Conservation (phyloP, 2,329 filamentous ascomycete species). For the Neofusicoccum kwambonambiense region DNA sequence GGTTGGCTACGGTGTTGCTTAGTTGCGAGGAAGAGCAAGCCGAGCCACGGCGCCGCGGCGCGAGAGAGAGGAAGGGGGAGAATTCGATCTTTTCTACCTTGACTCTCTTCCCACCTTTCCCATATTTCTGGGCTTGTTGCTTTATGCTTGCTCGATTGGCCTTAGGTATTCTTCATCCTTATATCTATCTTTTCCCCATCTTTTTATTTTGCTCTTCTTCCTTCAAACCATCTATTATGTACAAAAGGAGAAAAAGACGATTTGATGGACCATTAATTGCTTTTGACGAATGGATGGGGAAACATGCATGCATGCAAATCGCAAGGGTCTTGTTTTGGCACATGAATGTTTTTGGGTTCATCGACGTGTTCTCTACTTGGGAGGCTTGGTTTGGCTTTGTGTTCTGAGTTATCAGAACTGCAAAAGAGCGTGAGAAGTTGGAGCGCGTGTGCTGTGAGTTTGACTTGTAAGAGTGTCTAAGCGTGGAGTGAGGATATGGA, state of each 20-base stretch:
- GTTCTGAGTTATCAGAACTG: no score
- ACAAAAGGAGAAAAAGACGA: constrained; percentile 10
- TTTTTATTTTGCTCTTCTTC: not conserved
- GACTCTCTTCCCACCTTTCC: not conserved
- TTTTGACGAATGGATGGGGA: not conserved
- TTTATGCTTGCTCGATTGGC: not conserved
- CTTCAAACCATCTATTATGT: not conserved
- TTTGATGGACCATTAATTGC: not conserved
- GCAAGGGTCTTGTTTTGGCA: not conserved
- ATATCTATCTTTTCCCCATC: constrained; percentile 1
- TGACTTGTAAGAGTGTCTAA: no score
- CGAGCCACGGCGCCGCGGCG: not conserved
- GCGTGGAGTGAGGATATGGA: not conserved
- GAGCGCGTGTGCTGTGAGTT: no score
- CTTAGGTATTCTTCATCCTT: constrained; percentile 4
- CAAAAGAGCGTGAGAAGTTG: no score
- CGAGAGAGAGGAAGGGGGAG: not conserved
- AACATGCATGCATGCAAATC: not conserved
- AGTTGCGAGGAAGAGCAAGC: not conserved
- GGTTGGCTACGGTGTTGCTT: not conserved
- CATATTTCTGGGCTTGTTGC: not conserved
- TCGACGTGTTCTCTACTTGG: not conserved
- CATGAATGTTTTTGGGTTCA: not conserved
- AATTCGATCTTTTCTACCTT: not conserved
- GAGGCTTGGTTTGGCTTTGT: not conserved